Conservation (phyloP, 768 basidiomycete genomes). For the Podaxis sp. region DNA sequence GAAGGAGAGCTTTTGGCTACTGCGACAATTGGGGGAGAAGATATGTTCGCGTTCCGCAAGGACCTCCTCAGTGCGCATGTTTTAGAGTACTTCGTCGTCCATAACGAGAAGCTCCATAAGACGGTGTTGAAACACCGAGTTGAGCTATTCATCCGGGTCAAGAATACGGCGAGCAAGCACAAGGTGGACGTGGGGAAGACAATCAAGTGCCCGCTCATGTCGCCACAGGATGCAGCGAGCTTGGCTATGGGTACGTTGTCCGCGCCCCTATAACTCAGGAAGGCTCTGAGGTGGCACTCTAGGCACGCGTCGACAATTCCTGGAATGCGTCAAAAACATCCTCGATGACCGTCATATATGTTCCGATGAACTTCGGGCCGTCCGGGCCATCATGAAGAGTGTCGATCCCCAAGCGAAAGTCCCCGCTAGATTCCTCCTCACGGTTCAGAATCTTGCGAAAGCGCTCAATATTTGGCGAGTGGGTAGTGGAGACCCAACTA, state of each 20-base stretch:
- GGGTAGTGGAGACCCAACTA: not conserved
- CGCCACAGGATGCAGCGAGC: not conserved
- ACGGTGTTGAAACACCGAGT: constrained; percentile 6
- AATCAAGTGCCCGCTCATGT: not conserved
- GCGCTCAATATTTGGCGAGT: not conserved
- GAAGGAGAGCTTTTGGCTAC: constrained; percentile 7
- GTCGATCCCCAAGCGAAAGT: not conserved
- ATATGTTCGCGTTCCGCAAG: constrained; percentile 2
- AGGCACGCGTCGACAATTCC: constrained; percentile 3
- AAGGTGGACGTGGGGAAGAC: constrained; percentile 6
- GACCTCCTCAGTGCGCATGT: constrained; percentile 7
- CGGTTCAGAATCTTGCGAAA: not conserved
- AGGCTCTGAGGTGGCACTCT: not conserved
- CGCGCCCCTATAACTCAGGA: not conserved
- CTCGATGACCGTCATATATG: not conserved
- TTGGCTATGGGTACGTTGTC: not conserved
- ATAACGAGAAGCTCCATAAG: constrained; percentile 7
- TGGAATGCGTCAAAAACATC: constrained; percentile 5
- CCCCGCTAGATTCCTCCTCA: not conserved
- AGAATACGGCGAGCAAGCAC: constrained; percentile 1
- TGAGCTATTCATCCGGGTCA: constrained; percentile 2
- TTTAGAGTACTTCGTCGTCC: constrained; percentile 1
- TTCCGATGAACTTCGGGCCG: not conserved
- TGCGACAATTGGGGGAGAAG: not conserved
- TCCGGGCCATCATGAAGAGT: not conserved